These are phyloP conservation scores for Mucor indicus DNA, from an alignment of 371 early-diverging fungal genomes.

Conservation along the genomic window DNA sequence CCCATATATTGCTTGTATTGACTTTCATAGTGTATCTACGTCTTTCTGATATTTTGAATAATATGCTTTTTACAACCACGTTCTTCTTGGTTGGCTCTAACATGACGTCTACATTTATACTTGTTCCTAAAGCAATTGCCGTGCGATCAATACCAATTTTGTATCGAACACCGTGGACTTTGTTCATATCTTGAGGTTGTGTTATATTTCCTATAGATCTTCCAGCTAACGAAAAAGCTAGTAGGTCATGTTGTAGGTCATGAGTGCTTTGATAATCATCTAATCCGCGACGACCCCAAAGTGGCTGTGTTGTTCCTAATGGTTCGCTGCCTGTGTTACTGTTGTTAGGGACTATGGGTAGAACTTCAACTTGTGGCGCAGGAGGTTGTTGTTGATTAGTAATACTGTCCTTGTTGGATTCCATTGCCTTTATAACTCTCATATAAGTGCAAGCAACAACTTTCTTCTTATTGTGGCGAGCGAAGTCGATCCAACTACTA, in stretches of 20 bases:
- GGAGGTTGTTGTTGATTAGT: background rate
- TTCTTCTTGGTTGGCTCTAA: slow-evolving; percentile 22
- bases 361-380: too few species aligned
- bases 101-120: slow-evolving; percentile 32
- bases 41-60: slow-evolving; percentile 19
- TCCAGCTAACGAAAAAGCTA: slow-evolving; percentile 31
- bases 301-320: background rate
- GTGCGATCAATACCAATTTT: slow-evolving; percentile 35
- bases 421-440: slow-evolving; percentile 23
- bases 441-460: slow-evolving; percentile 7
- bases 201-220: slow-evolving; percentile 21
- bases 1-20: slow-evolving; percentile 14
- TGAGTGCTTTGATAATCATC: slow-evolving; percentile 16
- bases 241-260: slow-evolving; percentile 37
- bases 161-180: slow-evolving; percentile 28
- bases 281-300: slow-evolving; percentile 13
- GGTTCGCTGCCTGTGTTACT: background rate
- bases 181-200: background rate
- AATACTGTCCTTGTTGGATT: slow-evolving; percentile 9
- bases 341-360: background rate
- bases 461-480: too few species aligned
- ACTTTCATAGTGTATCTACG: slow-evolving; percentile 30
- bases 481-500: too few species aligned
- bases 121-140: slow-evolving; percentile 39
- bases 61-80: slow-evolving; percentile 20